phyloP scores from a whole-genome alignment of 352 stramenopile genomes.

The Phytophthora nicotianae region DNA sequence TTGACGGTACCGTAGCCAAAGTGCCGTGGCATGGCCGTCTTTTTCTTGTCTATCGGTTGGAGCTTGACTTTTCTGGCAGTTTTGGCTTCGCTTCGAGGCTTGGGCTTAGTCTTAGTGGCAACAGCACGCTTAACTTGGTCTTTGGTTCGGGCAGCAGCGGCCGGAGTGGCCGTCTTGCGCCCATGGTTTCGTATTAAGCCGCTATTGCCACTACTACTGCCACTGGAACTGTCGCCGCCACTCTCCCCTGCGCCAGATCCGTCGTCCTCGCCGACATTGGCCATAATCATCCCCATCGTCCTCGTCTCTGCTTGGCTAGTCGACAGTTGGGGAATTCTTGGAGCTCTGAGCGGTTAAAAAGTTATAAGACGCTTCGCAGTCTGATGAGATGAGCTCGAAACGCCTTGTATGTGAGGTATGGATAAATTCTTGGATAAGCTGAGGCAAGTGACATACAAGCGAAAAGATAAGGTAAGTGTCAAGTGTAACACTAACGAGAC shows the following conservation, averaged over 20 bases:
- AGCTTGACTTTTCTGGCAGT: conserved; percentile 23
- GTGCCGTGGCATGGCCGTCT: conserved; percentile 31
- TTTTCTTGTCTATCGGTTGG: conserved; percentile 19
- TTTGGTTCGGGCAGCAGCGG: conserved; percentile 21
- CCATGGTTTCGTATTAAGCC: conserved; percentile 38
- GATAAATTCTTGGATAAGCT: conserved; percentile 41
- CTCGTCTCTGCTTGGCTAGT: conserved; percentile 22
- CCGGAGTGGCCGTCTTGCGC: conserved; percentile 15
- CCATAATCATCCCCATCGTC: conserved; percentile 31
- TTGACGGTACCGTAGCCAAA: conserved; percentile 37
- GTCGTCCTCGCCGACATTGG: conserved; percentile 41
- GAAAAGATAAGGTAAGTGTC: conserved; percentile 15
- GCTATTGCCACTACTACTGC: conserved; percentile 42
- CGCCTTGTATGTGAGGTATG: conserved; percentile 24
- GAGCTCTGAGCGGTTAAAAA: conserved; percentile 15
- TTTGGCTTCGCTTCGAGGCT: conserved; percentile 21
- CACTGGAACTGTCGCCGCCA: conserved; percentile 32
- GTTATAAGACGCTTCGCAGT: conserved; percentile 28
- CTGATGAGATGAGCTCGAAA: conserved; percentile 34
- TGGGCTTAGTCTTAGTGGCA: conserved; percentile 3
- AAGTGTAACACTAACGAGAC: conserved; percentile 8
- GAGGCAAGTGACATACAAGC: conserved; percentile 1
- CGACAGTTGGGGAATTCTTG: conserved; percentile 27
- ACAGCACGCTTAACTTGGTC: conserved; percentile 25
- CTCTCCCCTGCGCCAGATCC: conserved; percentile 21